Base-by-base conservation (phyloP, 768 basidiomycete genomes). In the Pleurotus eryngii region DNA sequence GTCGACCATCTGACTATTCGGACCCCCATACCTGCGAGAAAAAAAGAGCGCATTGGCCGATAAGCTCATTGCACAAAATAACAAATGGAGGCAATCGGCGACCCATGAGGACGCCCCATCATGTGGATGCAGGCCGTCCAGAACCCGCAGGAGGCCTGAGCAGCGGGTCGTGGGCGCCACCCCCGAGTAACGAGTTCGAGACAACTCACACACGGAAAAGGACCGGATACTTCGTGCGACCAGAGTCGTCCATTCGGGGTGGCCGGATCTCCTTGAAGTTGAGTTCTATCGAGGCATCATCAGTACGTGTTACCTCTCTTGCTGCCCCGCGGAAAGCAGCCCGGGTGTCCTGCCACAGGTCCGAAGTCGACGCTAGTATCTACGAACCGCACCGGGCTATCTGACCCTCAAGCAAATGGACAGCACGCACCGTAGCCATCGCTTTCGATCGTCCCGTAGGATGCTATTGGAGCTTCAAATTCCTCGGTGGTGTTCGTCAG, bases 191-290 rank as follows among this genome's bases (percentile, higher is more conserved):
- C 30, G 30, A 35, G 46, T 26, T n/a, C 35, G 48, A 55, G 55
- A 14, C 26, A 39, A 72, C 78, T 64, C 68, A 95, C 84, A 96
- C 91, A 45, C 82, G 77, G 77, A 98, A 94, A 26, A 99, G 76
- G 18, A 98, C 94, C 1, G 97, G 92, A 66, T 99, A 98, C 69
- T 96, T 95, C 7, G 89, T 92, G 45, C 91, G 85, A n/a, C 97
- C 97, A 18, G 92, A 89, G 64, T 90, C 87, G 64, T 99, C 97
- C 86, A 98, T 90, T 58, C 82, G 80, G 3, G 94, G 93, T 15
- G 97, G 97, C 14, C 92, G 84, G 63, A 96, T 82, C 74, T 98
- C 95, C 65, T 90, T 81, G 56, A 91, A 90, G 69, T 97, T 97
- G 56, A 98, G 75, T 65, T 92, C 93, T 95, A 63, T 27, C 20